Evolutionary conservation across 1,284 basidiomycete species (phyloP).

Genomic region (Bondarzewia mesenterica): DNA sequence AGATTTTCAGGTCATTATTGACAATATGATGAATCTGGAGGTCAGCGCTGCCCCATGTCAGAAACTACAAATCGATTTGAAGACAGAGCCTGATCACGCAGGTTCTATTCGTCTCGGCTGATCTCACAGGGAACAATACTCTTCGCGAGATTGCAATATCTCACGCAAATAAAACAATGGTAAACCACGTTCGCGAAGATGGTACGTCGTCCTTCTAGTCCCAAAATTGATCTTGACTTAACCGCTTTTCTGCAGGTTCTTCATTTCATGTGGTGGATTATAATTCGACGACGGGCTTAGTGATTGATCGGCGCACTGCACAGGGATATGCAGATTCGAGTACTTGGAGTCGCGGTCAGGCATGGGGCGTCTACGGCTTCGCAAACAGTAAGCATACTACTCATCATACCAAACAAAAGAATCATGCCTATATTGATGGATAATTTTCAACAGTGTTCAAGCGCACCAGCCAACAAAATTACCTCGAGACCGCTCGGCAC

Average conservation of each 20-base stretch:
- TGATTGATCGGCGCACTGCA: constrained; percentile 44
- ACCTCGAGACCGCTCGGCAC: constrained; percentile 48
- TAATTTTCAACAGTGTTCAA: constrained; percentile 43
- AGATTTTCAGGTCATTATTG: constrained; percentile 61
- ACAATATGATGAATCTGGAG: constrained; percentile 75
- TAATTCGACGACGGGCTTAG: constrained; percentile 50
- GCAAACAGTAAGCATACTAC: constrained; percentile 49
- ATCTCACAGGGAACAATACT: constrained; percentile 50
- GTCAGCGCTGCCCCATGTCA: constrained; percentile 14
- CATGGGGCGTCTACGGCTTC: constrained; percentile 65
- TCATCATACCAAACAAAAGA: too few species aligned
- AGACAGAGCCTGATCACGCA: too few species aligned
- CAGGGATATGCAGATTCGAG: constrained; percentile 57
- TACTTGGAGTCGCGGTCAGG: constrained; percentile 67
- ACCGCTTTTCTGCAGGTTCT: too few species aligned
- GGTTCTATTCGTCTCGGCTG: constrained; percentile 47
- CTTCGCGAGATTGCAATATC: constrained; percentile 49
- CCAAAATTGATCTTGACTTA: too few species aligned
- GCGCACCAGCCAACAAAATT: constrained; percentile 38
- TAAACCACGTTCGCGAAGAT: constrained; percentile 56
- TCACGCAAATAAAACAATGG: constrained; percentile 60
- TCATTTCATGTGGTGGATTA: constrained; percentile 68
- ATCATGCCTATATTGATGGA: neutral
- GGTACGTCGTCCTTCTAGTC: constrained; percentile 26
- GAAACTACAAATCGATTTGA: too few species aligned